A percentile compares a stretch with the other conserved stretches of the same genome.
These are phyloP conservation scores for Erysimum cheiri DNA, from an alignment of 441 rosid species.

Conservation along the genomic window DNA sequence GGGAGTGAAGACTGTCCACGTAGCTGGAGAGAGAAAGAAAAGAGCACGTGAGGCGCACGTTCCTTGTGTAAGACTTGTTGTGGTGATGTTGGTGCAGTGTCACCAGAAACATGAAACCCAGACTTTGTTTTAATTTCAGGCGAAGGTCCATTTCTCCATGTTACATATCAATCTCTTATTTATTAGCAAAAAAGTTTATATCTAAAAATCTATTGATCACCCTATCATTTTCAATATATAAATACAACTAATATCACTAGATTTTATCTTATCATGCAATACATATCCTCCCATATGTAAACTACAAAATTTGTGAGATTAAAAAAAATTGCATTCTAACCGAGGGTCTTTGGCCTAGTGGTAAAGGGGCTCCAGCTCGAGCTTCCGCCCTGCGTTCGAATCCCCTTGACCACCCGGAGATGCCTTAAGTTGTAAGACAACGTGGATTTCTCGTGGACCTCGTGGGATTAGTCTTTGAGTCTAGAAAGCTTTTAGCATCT, in stretches of 20 bases:
- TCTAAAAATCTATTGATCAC: neutral
- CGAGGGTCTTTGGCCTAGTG: no score
- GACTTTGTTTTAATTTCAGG: slow-evolving; percentile 43
- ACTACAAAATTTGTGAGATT: neutral
- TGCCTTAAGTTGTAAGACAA: no score
- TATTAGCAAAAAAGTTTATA: neutral
- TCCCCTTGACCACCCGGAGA: no score
- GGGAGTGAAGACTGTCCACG: slow-evolving; percentile 37
- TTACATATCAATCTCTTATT: slow-evolving; percentile 29
- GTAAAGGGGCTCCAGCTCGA: no score
- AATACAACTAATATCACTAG: neutral
- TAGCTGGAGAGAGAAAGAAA: slow-evolving; percentile 29
- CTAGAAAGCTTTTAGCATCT: no score
- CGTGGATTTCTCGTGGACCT: no score
- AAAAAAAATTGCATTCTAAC: no score
- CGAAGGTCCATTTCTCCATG: slow-evolving; percentile 45
- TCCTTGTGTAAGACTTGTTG: slow-evolving; percentile 47
- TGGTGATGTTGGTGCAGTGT: slow-evolving; percentile 43
- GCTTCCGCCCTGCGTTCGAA: no score
- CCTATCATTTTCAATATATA: slow-evolving; percentile 29
- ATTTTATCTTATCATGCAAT: slow-evolving; percentile 14
- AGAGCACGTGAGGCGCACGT: slow-evolving; percentile 57
- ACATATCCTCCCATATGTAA: neutral
- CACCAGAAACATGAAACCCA: slow-evolving; percentile 43
- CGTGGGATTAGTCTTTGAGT: no score